These are phyloP conservation scores for Acer negundo DNA, from an alignment of 345 rosid genomes.

Conservation along the genomic window DNA sequence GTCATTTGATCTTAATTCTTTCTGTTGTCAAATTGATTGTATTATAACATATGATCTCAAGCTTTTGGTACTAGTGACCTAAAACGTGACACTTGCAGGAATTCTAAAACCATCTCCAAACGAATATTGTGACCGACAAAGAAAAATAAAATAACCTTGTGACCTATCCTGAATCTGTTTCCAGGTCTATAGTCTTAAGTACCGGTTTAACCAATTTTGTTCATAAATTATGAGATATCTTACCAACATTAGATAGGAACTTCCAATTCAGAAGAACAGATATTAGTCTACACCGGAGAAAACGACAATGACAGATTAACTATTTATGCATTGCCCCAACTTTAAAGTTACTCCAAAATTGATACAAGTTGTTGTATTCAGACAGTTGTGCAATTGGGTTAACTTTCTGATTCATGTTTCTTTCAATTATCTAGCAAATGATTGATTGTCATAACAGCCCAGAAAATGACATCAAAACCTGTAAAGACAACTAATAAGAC, in stretches of 20 bases:
- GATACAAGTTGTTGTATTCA: not conserved
- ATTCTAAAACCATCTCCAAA: not conserved
- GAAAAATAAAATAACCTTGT: not conserved
- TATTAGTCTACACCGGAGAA: not conserved
- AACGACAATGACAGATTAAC: slow-evolving; percentile 2
- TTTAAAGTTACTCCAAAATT: slow-evolving; percentile 7
- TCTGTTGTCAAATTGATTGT: not conserved
- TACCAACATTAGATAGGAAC: not conserved
- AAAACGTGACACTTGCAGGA: not conserved
- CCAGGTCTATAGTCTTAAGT: not conserved
- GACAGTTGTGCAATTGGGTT: not conserved
- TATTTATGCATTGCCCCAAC: slow-evolving; percentile 17
- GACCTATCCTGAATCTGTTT: not conserved
- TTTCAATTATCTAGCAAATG: not conserved
- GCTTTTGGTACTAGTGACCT: not conserved
- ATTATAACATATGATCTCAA: not conserved
- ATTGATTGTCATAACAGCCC: not conserved
- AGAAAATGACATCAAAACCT: slow-evolving; percentile 19
- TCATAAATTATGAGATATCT: not conserved
- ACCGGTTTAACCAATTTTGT: not conserved
- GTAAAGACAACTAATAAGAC: slow-evolving; percentile 10
- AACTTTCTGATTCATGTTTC: not conserved
- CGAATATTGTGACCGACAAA: not conserved
- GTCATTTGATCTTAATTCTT: not conserved
- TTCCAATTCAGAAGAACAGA: not conserved